Base-by-base conservation (phyloP, 768 basidiomycete genomes). In the Serendipita indica region DNA sequence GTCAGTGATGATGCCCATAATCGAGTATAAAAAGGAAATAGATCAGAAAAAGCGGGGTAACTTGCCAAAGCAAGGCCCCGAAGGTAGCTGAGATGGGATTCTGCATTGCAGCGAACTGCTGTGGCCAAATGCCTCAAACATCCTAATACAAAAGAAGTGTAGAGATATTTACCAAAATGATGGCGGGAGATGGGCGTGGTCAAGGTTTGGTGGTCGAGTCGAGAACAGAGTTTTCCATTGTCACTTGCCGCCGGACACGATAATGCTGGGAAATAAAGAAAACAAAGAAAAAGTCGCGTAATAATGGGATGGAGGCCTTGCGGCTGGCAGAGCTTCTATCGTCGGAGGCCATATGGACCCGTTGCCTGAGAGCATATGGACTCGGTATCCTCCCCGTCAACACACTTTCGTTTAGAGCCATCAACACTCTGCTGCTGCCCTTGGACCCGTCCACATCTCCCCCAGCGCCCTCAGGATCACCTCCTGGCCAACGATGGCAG, bases 101-200 rank as follows among this genome's bases (percentile, higher is more conserved):
- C 49, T 54, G 49, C 49, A 54, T 54, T 33, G 49, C 49, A 10
- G 41, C 41, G 41, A 43, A 10, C 32, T 28, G 49, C 49, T 54
- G 49, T 33, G 49, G 49, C 49, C 49, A 54, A 54, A 54, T 54
- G 49, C 49, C 49, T 54, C 49, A 54, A 54, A 54, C 49, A 54
- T 54, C 49, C 22, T 54, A 20, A 5, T 22, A 28, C 22, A 10
- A 54, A 54, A 10, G 20, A 46, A 10, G 12, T 46, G 7, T 46
- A 14, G 12, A 7, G 49, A 54, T 43, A 2, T 25, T 43, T 43
- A 43, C 41, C 18, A 6, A 43, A 43, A 6, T 5, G n/a, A 43
- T n/a, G 5, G 41, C 41, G 27, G 37, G 37, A 18, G 13, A n/a
- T 0, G n/a, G 41, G 41, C 5, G 41, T 25, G 7, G 41, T 43